Evolutionary conservation across 352 stramenopile species (phyloP), one percentile per base, ranked within the genome.

Genomic region (Thalassiosira sp.): DNA sequence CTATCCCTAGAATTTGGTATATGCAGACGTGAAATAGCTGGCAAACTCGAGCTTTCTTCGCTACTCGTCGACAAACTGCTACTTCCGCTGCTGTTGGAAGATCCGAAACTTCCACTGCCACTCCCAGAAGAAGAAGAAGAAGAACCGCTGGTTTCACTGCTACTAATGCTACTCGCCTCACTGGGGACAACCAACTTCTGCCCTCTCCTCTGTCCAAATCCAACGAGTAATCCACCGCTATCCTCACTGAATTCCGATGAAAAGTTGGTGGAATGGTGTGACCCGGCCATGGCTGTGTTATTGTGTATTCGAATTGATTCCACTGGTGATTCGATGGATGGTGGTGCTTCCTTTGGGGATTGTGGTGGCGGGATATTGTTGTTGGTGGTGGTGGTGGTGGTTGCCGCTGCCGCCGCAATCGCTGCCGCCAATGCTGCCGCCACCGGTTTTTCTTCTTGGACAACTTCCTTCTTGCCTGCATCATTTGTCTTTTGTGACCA

Each of bases 201-300:
- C n/a, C 57, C 49, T 20, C 18, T 40, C 27, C 49, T 37, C 15
- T 63, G 13, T 45, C 76, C 76, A 60, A 84, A 84, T 10, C 76
- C 76, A 58, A 84, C 76, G 28, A 84, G 58, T 35, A 84, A 65
- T 15, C 76, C 76, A 42, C 33, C 64, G 43, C 31, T 25, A 10
- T 73, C 76, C 22, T 72, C 58, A 60, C 57, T 66, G 45, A 75
- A 75, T 35, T 81, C 64, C 27, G 66, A 64, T n/a, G 74, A 63
- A 54, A 76, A 76, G 35, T 81, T 60, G 20, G 74, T 74, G 16
- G 74, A 74, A 27, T 67, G 43, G 33, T 53, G 54, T 10, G 63
- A 75, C 16, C n/a, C 46, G n/a, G 25, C n/a, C 25, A n/a, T 28
- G 15, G 18, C 68, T 43, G 10, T 70, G 28, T 31, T 42, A 5